Evolutionary conservation across 768 basidiomycete species (phyloP), one percentile per base, ranked within the genome.

Genomic region (Leccinum boreale): DNA sequence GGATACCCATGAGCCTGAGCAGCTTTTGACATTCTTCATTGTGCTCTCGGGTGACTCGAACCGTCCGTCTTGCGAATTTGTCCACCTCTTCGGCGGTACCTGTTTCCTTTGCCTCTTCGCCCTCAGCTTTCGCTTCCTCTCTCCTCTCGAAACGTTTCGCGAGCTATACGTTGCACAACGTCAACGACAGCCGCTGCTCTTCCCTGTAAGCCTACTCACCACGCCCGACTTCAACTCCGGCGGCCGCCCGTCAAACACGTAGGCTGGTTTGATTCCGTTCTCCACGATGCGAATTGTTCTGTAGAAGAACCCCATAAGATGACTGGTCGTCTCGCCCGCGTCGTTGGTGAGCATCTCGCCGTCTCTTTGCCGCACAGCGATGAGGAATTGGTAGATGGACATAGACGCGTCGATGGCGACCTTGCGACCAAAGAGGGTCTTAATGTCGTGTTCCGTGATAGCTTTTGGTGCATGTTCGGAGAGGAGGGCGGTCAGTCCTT

Each of bases 241-340:
- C 2, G 97, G 97, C 73, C 95, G 96, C 21, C 97, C 97, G 73
- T 99, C 97, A 63, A 99, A 99, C 33, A 99, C 93, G 73, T 98
- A 98, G 33, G 89, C 89, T 0, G 96, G 95, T 68, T 99, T 99
- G 70, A 99, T 94, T 4, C 97, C 97, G 63, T 98, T 96, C 75
- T 99, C 97, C 17, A 95, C 95, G 71, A 99, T 98, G 23, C 97
- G 83, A 58, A 99, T 92, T 0, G 97, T 99, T 39, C 95, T 83
- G 68, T 98, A 98, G 77, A 99, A 99, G 73, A 98, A 90, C 0
- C 97, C 97, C 94, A 98, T 98, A 11, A 99, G 79, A 75, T 99
- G 96, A 75, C 94, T 95, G 2, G 97, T 99, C 4, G 94, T 97
- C 70, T 99, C 97, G 17, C 97, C 97, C 0, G 88, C 86, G n/a